Evolutionary conservation across 2,329 filamentous ascomycete species (phyloP).

Genomic region (Epichloe baconii): DNA sequence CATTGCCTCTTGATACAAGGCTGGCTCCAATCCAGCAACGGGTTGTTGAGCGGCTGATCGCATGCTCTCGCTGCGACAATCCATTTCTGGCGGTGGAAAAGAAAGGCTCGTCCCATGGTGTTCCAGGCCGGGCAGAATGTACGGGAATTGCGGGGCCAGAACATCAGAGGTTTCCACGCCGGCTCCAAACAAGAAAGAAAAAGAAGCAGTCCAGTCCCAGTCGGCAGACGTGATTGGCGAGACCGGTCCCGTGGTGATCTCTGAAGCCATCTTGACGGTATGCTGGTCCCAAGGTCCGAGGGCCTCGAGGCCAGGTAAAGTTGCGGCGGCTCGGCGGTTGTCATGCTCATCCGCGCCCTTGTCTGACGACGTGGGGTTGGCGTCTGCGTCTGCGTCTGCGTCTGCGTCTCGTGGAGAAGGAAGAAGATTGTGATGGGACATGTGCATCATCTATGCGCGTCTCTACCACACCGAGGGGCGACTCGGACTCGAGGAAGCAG

Average conservation of each 20-base stretch:
- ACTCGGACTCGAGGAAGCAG: not conserved
- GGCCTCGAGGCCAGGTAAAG: not conserved
- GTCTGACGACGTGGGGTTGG: slow-evolving; percentile 1
- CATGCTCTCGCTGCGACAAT: not conserved
- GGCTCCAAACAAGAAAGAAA: slow-evolving; percentile 4
- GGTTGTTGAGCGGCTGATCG: not conserved
- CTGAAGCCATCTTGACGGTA: not conserved
- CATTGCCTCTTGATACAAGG: slow-evolving; percentile 12
- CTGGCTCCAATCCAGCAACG: not conserved
- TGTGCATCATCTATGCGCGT: not conserved
- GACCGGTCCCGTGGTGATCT: not conserved
- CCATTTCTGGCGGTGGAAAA: not conserved
- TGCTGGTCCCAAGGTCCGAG: not conserved
- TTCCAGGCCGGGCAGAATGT: not conserved
- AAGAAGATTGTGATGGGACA: slow-evolving; percentile 5
- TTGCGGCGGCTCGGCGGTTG: not conserved
- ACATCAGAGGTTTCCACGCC: not conserved
- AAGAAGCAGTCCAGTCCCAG: slow-evolving; percentile 5
- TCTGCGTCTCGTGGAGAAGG: slow-evolving; percentile 1
- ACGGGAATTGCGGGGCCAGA: not conserved
- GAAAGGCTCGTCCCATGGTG: not conserved
- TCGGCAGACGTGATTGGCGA: not conserved
- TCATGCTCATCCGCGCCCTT: not conserved
- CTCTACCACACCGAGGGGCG: not conserved
- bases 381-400: too few relatives aligned